Evolutionary conservation across 208 protist genomes (phyloP), one percentile per base, ranked within the genome.

Genomic region (Perkinsela sp.): DNA sequence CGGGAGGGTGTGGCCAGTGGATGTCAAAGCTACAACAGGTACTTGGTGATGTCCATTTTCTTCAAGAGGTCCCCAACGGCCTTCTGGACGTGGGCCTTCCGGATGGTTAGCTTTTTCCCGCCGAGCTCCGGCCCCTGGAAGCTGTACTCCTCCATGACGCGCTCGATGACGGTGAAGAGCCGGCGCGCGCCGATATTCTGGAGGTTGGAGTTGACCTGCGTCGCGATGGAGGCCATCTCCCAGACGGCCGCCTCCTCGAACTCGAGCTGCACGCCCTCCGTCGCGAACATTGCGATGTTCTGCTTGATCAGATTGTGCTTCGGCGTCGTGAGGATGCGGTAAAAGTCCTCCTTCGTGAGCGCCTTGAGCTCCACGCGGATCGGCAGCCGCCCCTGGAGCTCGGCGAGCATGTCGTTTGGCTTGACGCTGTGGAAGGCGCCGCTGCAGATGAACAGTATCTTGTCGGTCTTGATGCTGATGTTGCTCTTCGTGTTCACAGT

Each of bases 111-210:
- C 28, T 72, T 84, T 72, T 93, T 83, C 31, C 83, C 87, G 65
- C 81, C 86, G 15, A 76, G 70, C 67, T 90, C 86, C 31, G 88
- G 86, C 0, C 81, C 88, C 67, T 92, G 80, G 68, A 93, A 94
- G 72, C 84, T 90, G 78, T 96, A 80, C 67, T 97, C 93, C 77
- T 97, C 93, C 29, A 97, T 79, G 28, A 97, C 92, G 70, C 90
- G 92, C 74, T 96, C 92, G 31, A 94, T 90, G 30, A 98, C 89
- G 1, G 94, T 97, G 79, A 96, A 94, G 48, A 98, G 84, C 31
- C 95, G 81, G 30, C 95, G 84, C 0, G 94, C 94, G 65, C 95
- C 95, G 69, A 97, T 97, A 75, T 98, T 97, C 74, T 97, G 92
- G 48, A 97, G 82, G 28, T 89, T 94, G 30, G 85, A 71, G 76